Evolutionary conservation across 2,329 filamentous ascomycete species (phyloP).

Genomic region (Cercospora berteroae): DNA sequence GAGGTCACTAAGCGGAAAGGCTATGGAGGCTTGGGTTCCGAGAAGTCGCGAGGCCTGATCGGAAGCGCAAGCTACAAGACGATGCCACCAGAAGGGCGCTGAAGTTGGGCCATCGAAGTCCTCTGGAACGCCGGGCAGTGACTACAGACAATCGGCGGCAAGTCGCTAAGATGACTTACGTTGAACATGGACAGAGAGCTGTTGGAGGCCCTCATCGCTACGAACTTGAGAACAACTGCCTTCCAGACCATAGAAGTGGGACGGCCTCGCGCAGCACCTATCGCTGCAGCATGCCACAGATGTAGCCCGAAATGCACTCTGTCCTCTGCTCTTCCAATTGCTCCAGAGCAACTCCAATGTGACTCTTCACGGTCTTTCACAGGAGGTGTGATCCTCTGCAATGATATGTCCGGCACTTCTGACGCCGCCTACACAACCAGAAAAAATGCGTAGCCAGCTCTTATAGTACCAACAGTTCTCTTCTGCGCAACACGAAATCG

Average conservation of each 20-base stretch:
- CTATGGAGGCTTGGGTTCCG: background rate
- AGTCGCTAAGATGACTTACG: background rate
- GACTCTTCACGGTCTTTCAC: background rate
- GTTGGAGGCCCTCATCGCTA: background rate
- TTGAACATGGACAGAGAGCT: background rate
- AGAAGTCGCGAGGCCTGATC: background rate
- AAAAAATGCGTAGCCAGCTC: constrained; percentile 30
- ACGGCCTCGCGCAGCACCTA: background rate
- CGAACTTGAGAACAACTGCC: background rate
- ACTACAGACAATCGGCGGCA: background rate
- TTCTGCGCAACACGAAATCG: constrained; percentile 31
- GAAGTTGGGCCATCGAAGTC: background rate
- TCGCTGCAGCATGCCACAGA: background rate
- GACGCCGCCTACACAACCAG: constrained; percentile 31
- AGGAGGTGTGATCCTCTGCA: background rate
- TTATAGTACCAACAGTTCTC: constrained; percentile 31
- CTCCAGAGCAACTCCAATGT: background rate
- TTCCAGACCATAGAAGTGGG: background rate
- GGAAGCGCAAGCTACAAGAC: background rate
- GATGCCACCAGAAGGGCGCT: background rate
- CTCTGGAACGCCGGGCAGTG: background rate
- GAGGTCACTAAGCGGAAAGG: background rate
- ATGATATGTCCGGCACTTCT: constrained; percentile 29
- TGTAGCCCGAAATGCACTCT: background rate
- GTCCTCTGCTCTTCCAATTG: background rate